Evolutionary conservation across 2,329 filamentous ascomycete species (phyloP).

Genomic region (Paramyrothecium sp.): DNA sequence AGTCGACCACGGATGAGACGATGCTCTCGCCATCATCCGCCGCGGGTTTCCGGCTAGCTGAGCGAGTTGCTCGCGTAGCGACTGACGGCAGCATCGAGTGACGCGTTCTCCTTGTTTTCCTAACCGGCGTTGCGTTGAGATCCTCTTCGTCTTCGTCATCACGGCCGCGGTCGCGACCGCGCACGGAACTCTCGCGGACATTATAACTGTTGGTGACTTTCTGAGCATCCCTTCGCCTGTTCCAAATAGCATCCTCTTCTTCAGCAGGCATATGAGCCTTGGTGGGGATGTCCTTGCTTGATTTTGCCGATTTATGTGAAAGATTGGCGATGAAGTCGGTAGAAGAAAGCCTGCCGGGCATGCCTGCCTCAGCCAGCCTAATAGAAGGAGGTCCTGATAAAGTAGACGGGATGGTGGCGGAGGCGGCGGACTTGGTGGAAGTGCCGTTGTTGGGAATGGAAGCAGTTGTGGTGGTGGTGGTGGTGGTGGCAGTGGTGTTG

Average conservation of each 20-base stretch:
- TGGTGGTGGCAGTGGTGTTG: slow-evolving; percentile 15
- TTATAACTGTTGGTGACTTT: slow-evolving; percentile 34
- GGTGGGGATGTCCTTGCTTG: slow-evolving; percentile 22
- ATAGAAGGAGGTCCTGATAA: slow-evolving; percentile 10
- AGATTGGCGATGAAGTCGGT: slow-evolving; percentile 30
- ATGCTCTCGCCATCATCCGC: slow-evolving; percentile 54
- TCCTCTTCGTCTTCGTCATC: slow-evolving; percentile 15
- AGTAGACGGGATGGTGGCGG: slow-evolving; percentile 9
- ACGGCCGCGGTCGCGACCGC: slow-evolving; percentile 18
- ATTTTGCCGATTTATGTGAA: slow-evolving; percentile 21
- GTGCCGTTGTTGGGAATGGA: slow-evolving; percentile 4
- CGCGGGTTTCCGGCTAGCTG: slow-evolving; percentile 48
- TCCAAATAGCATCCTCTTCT: slow-evolving; percentile 29
- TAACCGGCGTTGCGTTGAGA: slow-evolving; percentile 27
- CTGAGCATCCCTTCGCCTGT: slow-evolving; percentile 34
- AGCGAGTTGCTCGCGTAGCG: slow-evolving; percentile 44
- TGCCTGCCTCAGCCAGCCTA: slow-evolving; percentile 30
- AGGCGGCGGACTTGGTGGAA: slow-evolving; percentile 8
- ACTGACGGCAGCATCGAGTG: slow-evolving; percentile 30
- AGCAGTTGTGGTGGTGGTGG: background rate
- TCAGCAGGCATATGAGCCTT: slow-evolving; percentile 25
- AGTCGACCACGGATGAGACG: slow-evolving; percentile 50
- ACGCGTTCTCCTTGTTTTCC: slow-evolving; percentile 32
- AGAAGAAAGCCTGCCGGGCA: slow-evolving; percentile 37
- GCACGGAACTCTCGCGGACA: slow-evolving; percentile 37